Percentiles rank a stretch among this genome's conserved stretches.
Conservation (phyloP, 2,329 filamentous ascomycete genomes). For the Talaromyces sp. region DNA sequence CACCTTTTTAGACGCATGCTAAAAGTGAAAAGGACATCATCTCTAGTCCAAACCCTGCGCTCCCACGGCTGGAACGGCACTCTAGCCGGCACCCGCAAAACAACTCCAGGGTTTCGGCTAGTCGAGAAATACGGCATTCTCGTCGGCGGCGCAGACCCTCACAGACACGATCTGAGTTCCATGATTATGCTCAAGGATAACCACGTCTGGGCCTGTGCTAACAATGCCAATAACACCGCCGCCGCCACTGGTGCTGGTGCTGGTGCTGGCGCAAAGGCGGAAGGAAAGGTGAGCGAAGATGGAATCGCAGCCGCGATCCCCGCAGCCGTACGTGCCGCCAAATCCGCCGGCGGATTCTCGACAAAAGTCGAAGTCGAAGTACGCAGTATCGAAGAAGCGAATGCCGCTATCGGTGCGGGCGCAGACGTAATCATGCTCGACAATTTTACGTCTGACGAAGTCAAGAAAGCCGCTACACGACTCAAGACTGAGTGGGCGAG, state of each 20-base stretch:
- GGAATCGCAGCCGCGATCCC: constrained; percentile 65
- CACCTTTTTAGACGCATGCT: neutral
- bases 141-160: constrained; percentile 85
- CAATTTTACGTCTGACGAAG: constrained; percentile 81
- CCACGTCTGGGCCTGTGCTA: constrained; percentile 85
- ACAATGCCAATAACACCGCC: constrained; percentile 26
- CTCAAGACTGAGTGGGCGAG: constrained; percentile 78
- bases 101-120: constrained; percentile 88
- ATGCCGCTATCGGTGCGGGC: constrained; percentile 85
- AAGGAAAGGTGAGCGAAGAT: neutral
- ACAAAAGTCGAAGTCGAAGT: constrained; percentile 97
- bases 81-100: constrained; percentile 94
- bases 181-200: constrained; percentile 99
- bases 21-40: constrained; percentile 23
- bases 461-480: constrained; percentile 69
- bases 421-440: constrained; percentile 97
- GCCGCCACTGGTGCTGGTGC: constrained; percentile 22
- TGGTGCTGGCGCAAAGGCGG: constrained; percentile 9
- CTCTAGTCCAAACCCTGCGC: constrained; percentile 54
- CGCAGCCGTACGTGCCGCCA: constrained; percentile 79
- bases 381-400: constrained; percentile 79
- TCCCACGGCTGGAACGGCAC: constrained; percentile 72
- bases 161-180: constrained; percentile 83
- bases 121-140: constrained; percentile 99
- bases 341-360: constrained; percentile 80